Evolutionary conservation across 2,329 filamentous ascomycete genomes (phyloP), one percentile per base, ranked within the genome.

Genomic region (Lojkania enalia): DNA sequence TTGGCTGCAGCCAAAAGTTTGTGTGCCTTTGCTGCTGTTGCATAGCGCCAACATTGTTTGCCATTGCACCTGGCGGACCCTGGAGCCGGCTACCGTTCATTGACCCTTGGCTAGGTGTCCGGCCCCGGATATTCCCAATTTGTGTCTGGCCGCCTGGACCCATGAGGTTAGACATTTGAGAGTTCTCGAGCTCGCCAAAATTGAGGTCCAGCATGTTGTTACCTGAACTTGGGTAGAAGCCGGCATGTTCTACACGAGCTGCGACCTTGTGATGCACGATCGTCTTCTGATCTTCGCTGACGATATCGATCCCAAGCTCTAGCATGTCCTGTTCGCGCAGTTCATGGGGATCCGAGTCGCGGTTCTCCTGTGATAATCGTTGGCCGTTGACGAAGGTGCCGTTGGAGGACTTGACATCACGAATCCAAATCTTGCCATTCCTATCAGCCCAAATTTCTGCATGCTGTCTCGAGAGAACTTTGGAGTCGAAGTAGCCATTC

Each of bases 191-290:
- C 60, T 97, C 92, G 35, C 90, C 90, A 73, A 96, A 95, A 61
- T 87, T 95, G 74, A 96, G 84, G 63, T 96, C 90, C 57, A 95
- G 72, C 35, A 91, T 81, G 63, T 88, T 95, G 58, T 81, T 88
- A 6, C 84, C 81, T 9, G 58, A 54, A 41, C 85, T 81, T 33
- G 81, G 85, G 52, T 91, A 82, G 53, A 92, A 86, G 5, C 94
- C 94, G 29, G 94, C 90, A 72, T 96, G 90, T 69, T 99, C 94
- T 44, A 99, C 90, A 67, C 95, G 95, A 44, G 94, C 91, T 15
- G 92, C 91, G 36, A 99, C 94, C 67, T 99, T 99, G 75, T 97
- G 94, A 66, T 99, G 94, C 12, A 99, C 91, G 20, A 99, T 90
- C 0, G 91, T 96, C 74, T 96, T 97, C 69, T 97, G 92, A 67